A percentile compares a stretch with the other conserved stretches of the same genome.
These are phyloP conservation scores for Papiliotrema nemorosa DNA, from an alignment of 1,284 basidiomycete species.

Conservation along the genomic window DNA sequence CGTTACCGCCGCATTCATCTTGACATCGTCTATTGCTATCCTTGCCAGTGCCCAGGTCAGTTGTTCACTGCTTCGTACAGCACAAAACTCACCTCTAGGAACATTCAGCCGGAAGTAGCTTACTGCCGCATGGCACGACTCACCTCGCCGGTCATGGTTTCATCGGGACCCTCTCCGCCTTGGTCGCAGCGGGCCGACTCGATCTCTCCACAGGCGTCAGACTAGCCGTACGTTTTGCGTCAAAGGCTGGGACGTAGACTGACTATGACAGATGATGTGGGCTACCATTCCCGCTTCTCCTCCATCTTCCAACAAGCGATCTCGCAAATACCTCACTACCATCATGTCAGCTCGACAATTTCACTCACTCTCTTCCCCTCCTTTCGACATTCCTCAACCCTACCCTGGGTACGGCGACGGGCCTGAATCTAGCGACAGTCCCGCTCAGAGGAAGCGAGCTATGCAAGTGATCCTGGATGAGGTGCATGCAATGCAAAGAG, in stretches of 20 bases:
- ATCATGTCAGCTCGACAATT: slow-evolving; percentile 44
- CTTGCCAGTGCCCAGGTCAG: slow-evolving; percentile 43
- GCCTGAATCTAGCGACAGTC: slow-evolving; percentile 21
- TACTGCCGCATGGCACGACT: slow-evolving; percentile 38
- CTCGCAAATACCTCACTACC: slow-evolving; percentile 36
- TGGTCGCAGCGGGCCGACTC: slow-evolving; percentile 44
- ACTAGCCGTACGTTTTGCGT: slow-evolving; percentile 30
- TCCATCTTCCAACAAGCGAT: slow-evolving; percentile 5
- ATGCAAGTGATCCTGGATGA: slow-evolving; percentile 48
- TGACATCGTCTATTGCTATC: slow-evolving; percentile 46
- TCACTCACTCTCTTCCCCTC: slow-evolving; percentile 42
- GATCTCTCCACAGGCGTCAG: slow-evolving; percentile 44
- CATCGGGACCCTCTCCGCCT: slow-evolving; percentile 45
- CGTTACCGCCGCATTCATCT: slow-evolving; percentile 47
- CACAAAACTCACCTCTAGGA: slow-evolving; percentile 18
- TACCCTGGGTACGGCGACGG: slow-evolving; percentile 11
- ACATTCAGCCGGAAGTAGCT: slow-evolving; percentile 21
- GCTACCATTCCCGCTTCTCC: slow-evolving; percentile 35
- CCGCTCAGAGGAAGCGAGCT: slow-evolving; percentile 27
- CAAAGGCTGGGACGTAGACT: too few relatives aligned
- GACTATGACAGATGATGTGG: slow-evolving; percentile 43
- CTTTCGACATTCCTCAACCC: slow-evolving; percentile 26
- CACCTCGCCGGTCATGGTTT: slow-evolving; percentile 48
- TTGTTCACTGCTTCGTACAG: not conserved
- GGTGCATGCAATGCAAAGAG: slow-evolving; percentile 38